Conservation (phyloP, 805 yeast species). For the Yarrowia osloensis region DNA sequence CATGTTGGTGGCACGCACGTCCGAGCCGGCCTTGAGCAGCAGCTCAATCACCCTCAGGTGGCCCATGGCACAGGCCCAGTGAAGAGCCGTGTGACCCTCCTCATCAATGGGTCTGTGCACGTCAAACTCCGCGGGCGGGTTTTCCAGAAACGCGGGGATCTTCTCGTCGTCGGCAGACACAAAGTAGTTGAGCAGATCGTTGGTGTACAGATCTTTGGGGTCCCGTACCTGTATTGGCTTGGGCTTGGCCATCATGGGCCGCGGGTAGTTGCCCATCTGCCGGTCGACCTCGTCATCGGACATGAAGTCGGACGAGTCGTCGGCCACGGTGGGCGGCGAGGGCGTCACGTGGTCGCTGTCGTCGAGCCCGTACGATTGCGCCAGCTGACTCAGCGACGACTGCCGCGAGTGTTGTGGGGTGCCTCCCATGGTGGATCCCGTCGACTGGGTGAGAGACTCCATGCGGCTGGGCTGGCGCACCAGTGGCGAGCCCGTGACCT, state of each 20-base stretch:
- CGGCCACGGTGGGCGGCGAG: slow-evolving; percentile 25
- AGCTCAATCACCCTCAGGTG: slow-evolving; percentile 74
- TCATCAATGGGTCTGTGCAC: slow-evolving; percentile 83
- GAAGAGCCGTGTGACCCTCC: slow-evolving; percentile 92
- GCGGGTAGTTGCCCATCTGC: slow-evolving; percentile 30
- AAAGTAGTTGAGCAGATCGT: slow-evolving; percentile 54
- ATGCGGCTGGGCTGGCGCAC: slow-evolving; percentile 13
- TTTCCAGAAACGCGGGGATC: slow-evolving; percentile 65
- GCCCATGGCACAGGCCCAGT: slow-evolving; percentile 98
- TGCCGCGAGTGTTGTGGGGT: slow-evolving; percentile 15
- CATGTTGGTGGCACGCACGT: slow-evolving; percentile 58
- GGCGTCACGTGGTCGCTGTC: slow-evolving; percentile 28
- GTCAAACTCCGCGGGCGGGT: slow-evolving; percentile 66
- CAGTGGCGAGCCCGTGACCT: slow-evolving; percentile 12
- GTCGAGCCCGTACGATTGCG: slow-evolving; percentile 9
- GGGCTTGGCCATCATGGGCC: slow-evolving; percentile 36
- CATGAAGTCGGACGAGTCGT: slow-evolving; percentile 30
- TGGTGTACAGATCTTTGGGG: slow-evolving; percentile 45
- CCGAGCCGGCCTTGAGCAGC: slow-evolving; percentile 73
- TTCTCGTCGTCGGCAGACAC: slow-evolving; percentile 58
- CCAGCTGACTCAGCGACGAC: slow-evolving; percentile 9
- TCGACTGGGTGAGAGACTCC: slow-evolving; percentile 7
- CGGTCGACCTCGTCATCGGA: slow-evolving; percentile 34
- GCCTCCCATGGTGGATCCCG: slow-evolving; percentile 3
- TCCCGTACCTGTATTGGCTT: slow-evolving; percentile 27